Evolutionary conservation across 306 rosid genomes (phyloP).

Genomic region (Benincasa hispida): DNA sequence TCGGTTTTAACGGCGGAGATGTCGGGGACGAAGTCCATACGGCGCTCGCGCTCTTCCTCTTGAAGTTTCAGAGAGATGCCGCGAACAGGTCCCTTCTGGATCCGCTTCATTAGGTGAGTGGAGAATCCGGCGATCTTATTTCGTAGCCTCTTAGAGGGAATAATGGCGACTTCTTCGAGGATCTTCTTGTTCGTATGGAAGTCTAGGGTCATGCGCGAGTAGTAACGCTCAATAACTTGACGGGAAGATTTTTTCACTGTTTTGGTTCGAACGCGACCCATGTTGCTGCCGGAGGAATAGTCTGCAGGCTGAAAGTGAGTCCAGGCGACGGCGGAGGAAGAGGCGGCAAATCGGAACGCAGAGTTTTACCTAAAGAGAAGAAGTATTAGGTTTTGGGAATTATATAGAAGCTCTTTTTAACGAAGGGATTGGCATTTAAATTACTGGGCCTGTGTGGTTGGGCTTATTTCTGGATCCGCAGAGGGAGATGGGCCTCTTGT

Average conservation of each 20-base stretch:
- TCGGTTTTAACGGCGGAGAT: background rate
- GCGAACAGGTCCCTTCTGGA: background rate
- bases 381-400: background rate
- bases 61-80: background rate
- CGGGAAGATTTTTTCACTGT: slow-evolving; percentile 59
- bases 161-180: slow-evolving; percentile 7
- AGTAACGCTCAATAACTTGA: slow-evolving; percentile 9
- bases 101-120: slow-evolving; percentile 1
- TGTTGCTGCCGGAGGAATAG: background rate
- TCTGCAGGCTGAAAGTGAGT: background rate
- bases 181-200: slow-evolving; percentile 11
- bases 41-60: slow-evolving; percentile 6
- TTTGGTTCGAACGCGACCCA: slow-evolving; percentile 62
- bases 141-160: slow-evolving; percentile 7
- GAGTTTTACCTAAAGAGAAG: background rate
- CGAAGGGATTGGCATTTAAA: background rate
- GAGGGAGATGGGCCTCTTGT: too few species aligned
- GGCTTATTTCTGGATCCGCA: background rate
- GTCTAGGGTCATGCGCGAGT: slow-evolving; percentile 6
- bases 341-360: background rate
- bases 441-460: background rate
- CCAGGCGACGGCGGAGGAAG: background rate
- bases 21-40: slow-evolving; percentile 9
- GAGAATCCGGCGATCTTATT: slow-evolving; percentile 13
- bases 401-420: background rate